Evolutionary conservation across 768 basidiomycete species (phyloP).

Genomic region (Vararia minispora): DNA sequence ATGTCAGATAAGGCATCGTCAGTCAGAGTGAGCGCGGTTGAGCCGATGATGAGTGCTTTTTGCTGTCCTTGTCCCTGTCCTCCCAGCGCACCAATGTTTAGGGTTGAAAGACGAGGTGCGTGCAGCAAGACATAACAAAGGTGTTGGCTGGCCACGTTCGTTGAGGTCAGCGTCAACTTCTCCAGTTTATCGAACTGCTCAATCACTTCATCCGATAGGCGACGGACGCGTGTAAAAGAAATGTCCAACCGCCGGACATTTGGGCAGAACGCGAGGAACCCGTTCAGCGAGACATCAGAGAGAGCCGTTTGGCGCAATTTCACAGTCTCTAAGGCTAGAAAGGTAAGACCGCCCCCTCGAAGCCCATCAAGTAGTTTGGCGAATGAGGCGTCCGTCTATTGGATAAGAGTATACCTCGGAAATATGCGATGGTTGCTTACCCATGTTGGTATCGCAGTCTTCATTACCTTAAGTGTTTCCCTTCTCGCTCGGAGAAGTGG

Average conservation of each 20-base stretch:
- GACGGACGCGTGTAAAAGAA: slow-evolving; percentile 49
- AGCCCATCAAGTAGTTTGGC: slow-evolving; percentile 28
- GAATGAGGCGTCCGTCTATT: slow-evolving; percentile 47
- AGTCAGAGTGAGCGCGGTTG: slow-evolving; percentile 43
- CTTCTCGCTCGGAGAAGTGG: slow-evolving; percentile 29
- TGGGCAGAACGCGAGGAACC: slow-evolving; percentile 35
- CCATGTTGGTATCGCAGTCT: slow-evolving; percentile 53
- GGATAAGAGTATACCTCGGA: neutral
- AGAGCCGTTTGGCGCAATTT: slow-evolving; percentile 48
- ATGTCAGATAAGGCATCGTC: slow-evolving; percentile 35
- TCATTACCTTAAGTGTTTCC: slow-evolving; percentile 37
- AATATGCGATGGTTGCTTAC: slow-evolving; percentile 22
- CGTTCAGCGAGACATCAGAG: slow-evolving; percentile 35
- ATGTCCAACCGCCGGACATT: slow-evolving; percentile 45
- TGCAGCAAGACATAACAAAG: slow-evolving; percentile 28
- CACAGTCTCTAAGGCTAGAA: slow-evolving; percentile 36
- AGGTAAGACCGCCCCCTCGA: slow-evolving; percentile 13
- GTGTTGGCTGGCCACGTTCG: slow-evolving; percentile 28
- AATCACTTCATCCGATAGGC: slow-evolving; percentile 16
- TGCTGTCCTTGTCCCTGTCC: slow-evolving; percentile 26
- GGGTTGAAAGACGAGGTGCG: slow-evolving; percentile 32
- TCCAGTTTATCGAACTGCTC: slow-evolving; percentile 25
- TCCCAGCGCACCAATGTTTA: slow-evolving; percentile 52
- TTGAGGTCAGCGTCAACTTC: slow-evolving; percentile 58
- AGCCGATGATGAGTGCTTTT: slow-evolving; percentile 27